These are phyloP conservation scores for Albizia julibrissin DNA, from an alignment of 306 rosid genomes.

Conservation along the genomic window DNA sequence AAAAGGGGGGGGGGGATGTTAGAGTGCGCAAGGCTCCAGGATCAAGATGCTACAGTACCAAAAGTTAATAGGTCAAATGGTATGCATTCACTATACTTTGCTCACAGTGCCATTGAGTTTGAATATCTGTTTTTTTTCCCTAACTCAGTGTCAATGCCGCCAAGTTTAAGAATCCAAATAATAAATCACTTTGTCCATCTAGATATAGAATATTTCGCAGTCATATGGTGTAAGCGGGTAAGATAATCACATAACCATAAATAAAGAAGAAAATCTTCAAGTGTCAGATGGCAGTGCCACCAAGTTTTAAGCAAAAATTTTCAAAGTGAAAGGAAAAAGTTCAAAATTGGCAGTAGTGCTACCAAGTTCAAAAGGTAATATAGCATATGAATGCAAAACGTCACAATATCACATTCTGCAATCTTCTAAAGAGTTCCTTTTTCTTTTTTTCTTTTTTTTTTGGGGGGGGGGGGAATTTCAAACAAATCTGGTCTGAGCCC, in stretches of 20 bases:
- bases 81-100: background rate
- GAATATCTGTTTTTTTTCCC: background rate
- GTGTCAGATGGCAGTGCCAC: too few relatives aligned
- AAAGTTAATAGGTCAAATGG: background rate
- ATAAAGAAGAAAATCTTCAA: background rate
- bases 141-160: background rate
- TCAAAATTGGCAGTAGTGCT: too few relatives aligned
- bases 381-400: too few relatives aligned
- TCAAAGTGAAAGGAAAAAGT: too few relatives aligned
- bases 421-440: too few relatives aligned
- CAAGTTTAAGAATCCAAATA: background rate
- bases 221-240: background rate
- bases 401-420: too few relatives aligned
- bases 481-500: too few relatives aligned
- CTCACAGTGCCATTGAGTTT: background rate
- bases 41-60: background rate
- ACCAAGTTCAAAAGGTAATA: too few relatives aligned
- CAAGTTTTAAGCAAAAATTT: too few relatives aligned
- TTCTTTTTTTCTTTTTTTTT: too few relatives aligned
- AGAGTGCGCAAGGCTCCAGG: slow-evolving; percentile 12
- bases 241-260: background rate
- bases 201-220: background rate
- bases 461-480: too few relatives aligned
- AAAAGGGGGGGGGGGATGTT: background rate
- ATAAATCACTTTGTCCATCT: background rate